Conservation (phyloP, 169 alveolate species). For the Eimeria falciformis region DNA sequence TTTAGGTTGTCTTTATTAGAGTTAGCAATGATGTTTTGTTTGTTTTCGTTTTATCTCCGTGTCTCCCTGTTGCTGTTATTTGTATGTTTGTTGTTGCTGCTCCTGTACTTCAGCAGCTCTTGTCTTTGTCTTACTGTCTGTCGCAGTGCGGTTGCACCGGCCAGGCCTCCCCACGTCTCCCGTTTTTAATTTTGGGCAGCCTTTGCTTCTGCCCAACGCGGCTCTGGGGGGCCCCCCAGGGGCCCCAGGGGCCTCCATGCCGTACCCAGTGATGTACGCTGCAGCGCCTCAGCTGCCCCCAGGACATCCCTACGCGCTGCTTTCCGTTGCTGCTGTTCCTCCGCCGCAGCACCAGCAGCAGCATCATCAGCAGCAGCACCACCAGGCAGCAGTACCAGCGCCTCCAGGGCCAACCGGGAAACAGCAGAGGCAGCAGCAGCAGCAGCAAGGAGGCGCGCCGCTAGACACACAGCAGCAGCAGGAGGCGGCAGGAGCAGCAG, state of each 20-base stretch:
- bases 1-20: not conserved
- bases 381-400: not conserved
- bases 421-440: slow-evolving; percentile 26
- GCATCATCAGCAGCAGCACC: not conserved
- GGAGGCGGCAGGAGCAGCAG: not conserved
- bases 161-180: not conserved
- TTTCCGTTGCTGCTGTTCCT: not conserved
- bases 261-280: slow-evolving; percentile 6
- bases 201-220: slow-evolving; percentile 1
- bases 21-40: not conserved
- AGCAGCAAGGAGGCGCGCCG: no score
- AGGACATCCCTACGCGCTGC: slow-evolving; percentile 1
- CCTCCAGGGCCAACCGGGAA: not conserved
- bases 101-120: not conserved
- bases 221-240: slow-evolving; percentile 39
- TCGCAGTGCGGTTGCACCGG: slow-evolving; percentile 15
- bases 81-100: not conserved
- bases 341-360: slow-evolving; percentile 22
- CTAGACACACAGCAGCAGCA: not conserved
- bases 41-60: not conserved
- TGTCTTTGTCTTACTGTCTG: no score
- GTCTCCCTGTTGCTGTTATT: not conserved
- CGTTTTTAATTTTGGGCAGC: not conserved
- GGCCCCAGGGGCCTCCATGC: slow-evolving; percentile 13
- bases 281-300: slow-evolving; percentile 27